Conservation (phyloP, 306 rosid genomes). For the Phaseolus lunatus region DNA sequence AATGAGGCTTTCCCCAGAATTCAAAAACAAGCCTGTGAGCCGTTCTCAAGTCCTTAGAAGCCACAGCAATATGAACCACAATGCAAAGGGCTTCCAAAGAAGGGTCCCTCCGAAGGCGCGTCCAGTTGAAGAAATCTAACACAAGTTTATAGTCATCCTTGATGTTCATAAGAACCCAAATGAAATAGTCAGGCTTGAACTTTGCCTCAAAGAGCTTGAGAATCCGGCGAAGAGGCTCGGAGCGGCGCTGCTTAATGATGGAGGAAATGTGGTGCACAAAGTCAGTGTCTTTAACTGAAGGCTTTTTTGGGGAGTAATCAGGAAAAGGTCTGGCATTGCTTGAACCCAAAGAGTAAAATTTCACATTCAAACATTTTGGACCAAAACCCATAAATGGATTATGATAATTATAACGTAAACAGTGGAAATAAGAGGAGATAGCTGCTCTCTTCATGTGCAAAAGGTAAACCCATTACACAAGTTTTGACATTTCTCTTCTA, state of each 20-base stretch:
- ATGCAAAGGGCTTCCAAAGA: conserved; percentile 76
- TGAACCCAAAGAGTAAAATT: conserved; percentile 46
- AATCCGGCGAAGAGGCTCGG: conserved; percentile 66
- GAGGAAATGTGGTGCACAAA: conserved; percentile 66
- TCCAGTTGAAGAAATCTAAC: conserved; percentile 77
- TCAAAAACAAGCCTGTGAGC: conserved; percentile 68
- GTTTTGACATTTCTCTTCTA: conserved; percentile 25
- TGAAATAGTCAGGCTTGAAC: conserved; percentile 65
- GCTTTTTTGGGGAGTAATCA: conserved; percentile 78
- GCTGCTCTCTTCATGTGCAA: conserved; percentile 66
- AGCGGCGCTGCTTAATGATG: conserved; percentile 68
- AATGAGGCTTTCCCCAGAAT: conserved; percentile 64
- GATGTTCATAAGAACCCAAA: conserved; percentile 76
- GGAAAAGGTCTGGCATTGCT: conserved; percentile 75
- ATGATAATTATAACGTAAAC: conserved; percentile 10
- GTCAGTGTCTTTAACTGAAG: conserved; percentile 66
- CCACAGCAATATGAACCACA: conserved; percentile 70
- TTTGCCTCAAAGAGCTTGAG: conserved; percentile 68
- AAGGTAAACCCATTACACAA: conserved; percentile 55
- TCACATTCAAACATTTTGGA: conserved; percentile 41
- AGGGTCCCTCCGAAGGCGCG: conserved; percentile 60
- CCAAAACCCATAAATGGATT: not conserved
- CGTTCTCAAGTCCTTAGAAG: conserved; percentile 65
- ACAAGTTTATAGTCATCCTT: conserved; percentile 66
- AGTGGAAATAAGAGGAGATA: conserved; percentile 43